These are phyloP conservation scores for Mariannaea elegans DNA, from an alignment of 2,329 filamentous ascomycete genomes.

Conservation along the genomic window DNA sequence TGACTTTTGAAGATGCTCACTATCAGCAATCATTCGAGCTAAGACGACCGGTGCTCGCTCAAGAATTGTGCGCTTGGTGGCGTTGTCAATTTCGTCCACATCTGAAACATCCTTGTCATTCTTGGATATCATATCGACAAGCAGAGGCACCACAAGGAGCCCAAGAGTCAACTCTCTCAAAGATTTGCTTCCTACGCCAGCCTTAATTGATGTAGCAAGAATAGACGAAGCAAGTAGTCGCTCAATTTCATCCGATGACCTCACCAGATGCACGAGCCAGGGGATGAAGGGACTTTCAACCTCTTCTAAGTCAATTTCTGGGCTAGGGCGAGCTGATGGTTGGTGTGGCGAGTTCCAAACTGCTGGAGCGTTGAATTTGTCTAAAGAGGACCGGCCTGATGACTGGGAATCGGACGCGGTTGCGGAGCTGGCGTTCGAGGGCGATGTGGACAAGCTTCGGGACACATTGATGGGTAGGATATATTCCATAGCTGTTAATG, in stretches of 20 bases:
- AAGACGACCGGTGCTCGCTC: constrained; percentile 80
- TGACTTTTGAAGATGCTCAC: constrained; percentile 80
- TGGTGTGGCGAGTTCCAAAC: constrained; percentile 46
- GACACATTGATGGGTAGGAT: constrained; percentile 62
- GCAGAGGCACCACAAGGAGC: constrained; percentile 73
- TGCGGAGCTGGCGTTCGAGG: constrained; percentile 14
- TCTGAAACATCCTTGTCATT: constrained; percentile 57
- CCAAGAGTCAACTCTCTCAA: constrained; percentile 70
- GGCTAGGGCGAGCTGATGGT: constrained; percentile 36
- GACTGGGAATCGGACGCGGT: constrained; percentile 39
- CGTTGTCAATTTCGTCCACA: constrained; percentile 48
- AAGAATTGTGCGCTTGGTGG: constrained; percentile 55
- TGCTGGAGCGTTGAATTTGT: constrained; percentile 41
- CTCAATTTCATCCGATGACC: constrained; percentile 65
- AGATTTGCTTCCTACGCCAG: constrained; percentile 70
- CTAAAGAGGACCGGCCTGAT: constrained; percentile 40
- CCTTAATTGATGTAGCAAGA: constrained; percentile 73
- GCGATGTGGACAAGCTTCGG: constrained; percentile 38
- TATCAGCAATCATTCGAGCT: constrained; percentile 81
- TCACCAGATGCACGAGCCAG: constrained; percentile 74
- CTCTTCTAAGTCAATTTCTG: constrained; percentile 59
- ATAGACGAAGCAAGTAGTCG: constrained; percentile 75
- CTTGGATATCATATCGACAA: constrained; percentile 68
- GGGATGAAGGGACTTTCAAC: constrained; percentile 76
- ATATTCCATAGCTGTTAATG: constrained; percentile 62